Conservation (phyloP, 106 monocot species). For the Agapanthus africanus region DNA sequence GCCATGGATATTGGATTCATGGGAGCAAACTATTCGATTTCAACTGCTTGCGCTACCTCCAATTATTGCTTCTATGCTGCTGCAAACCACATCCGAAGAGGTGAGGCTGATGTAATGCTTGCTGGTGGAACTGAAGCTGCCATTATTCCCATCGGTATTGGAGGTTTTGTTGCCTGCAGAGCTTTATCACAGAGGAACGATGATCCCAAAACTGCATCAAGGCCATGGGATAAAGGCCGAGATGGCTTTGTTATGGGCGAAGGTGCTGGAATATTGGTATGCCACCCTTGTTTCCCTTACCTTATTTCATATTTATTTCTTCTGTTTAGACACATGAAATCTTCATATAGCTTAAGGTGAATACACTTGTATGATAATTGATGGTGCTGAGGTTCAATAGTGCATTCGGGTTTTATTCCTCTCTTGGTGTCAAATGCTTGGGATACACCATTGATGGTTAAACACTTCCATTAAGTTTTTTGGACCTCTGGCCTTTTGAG, state of each 20-base stretch:
- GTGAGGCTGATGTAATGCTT: constrained; percentile 94
- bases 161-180: constrained; percentile 96
- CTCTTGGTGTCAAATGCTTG: too few relatives aligned
- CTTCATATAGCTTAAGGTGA: neutral
- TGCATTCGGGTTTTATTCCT: too few relatives aligned
- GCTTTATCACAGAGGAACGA: constrained; percentile 94
- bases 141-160: constrained; percentile 93
- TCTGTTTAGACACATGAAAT: neutral
- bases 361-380: neutral
- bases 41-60: constrained; percentile 97
- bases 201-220: constrained; percentile 89
- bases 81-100: constrained; percentile 91
- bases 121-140: constrained; percentile 99
- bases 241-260: constrained; percentile 99
- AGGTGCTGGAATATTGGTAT: constrained; percentile 93
- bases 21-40: constrained; percentile 98
- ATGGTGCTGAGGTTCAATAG: neutral
- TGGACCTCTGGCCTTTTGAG: too few relatives aligned
- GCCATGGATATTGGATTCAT: constrained; percentile 98
- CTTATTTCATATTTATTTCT: neutral
- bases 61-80: constrained; percentile 97
- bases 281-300: neutral
- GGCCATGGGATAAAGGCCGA: constrained; percentile 93
- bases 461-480: too few relatives aligned
- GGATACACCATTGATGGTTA: too few relatives aligned